Conservation (phyloP, 2,329 filamentous ascomycete genomes). For the Leptosphaerulina australis region DNA sequence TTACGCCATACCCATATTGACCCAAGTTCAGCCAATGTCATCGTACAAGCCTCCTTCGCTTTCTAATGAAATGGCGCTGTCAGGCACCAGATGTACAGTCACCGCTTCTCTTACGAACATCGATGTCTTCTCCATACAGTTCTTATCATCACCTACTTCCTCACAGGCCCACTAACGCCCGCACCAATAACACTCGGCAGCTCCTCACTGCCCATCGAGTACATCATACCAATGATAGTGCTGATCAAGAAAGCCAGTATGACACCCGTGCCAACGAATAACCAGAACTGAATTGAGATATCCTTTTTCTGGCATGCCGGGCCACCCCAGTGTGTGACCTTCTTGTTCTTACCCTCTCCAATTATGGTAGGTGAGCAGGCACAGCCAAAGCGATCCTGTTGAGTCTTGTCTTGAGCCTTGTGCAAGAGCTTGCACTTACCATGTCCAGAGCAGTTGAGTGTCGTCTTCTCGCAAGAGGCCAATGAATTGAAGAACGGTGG, state of each 20-base stretch:
- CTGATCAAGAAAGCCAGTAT: slow-evolving; percentile 70
- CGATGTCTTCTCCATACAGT: not conserved
- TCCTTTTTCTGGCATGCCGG: slow-evolving; percentile 90
- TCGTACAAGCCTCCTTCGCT: slow-evolving; percentile 31
- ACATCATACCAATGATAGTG: slow-evolving; percentile 78
- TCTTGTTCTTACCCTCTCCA: slow-evolving; percentile 54
- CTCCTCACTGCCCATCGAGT: slow-evolving; percentile 82
- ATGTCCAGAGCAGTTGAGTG: slow-evolving; percentile 81
- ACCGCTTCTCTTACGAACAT: not conserved
- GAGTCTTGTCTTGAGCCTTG: slow-evolving; percentile 50
- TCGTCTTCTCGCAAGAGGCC: slow-evolving; percentile 70
- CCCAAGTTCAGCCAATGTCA: slow-evolving; percentile 28
- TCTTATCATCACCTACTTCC: slow-evolving; percentile 48
- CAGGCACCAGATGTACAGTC: slow-evolving; percentile 43
- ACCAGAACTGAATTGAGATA: slow-evolving; percentile 85
- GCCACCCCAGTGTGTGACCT: slow-evolving; percentile 80
- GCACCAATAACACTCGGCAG: slow-evolving; percentile 95
- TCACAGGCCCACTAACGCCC: slow-evolving; percentile 73
- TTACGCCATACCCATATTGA: slow-evolving; percentile 40
- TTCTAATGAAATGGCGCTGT: slow-evolving; percentile 23
- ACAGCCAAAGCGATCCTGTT: slow-evolving; percentile 75
- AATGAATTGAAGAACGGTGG: slow-evolving; percentile 76
- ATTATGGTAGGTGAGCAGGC: slow-evolving; percentile 68
- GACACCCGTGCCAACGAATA: slow-evolving; percentile 78
- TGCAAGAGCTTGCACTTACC: slow-evolving; percentile 77